These are phyloP conservation scores for Lasiodiplodia hormozganensis DNA, from an alignment of 2,329 filamentous ascomycete genomes.

Conservation along the genomic window DNA sequence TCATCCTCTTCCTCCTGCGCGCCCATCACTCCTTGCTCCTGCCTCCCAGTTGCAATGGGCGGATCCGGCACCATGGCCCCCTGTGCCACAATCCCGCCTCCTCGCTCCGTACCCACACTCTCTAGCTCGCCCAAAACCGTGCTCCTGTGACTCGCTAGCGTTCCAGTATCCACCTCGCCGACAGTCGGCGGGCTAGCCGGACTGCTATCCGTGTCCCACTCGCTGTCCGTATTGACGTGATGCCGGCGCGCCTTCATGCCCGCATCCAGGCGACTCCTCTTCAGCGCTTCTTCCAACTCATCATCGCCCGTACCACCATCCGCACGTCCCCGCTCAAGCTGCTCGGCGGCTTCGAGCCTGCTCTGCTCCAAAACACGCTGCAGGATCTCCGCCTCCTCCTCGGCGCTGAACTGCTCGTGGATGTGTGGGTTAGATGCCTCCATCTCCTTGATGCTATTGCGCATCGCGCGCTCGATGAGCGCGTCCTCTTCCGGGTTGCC, in stretches of 20 bases:
- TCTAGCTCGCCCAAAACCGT: slow-evolving; percentile 36
- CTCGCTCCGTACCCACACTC: slow-evolving; percentile 21
- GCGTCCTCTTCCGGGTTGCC: slow-evolving; percentile 74
- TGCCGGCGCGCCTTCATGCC: slow-evolving; percentile 31
- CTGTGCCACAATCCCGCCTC: not conserved
- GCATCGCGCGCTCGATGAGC: slow-evolving; percentile 74
- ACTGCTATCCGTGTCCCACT: not conserved
- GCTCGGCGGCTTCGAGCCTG: slow-evolving; percentile 50
- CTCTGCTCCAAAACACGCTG: slow-evolving; percentile 59
- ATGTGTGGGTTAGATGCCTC: slow-evolving; percentile 43
- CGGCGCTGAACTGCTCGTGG: slow-evolving; percentile 37
- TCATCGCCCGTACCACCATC: slow-evolving; percentile 39
- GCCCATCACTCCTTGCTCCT: slow-evolving; percentile 38
- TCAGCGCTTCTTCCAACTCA: slow-evolving; percentile 54
- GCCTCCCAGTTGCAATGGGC: slow-evolving; percentile 35
- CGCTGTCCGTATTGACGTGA: not conserved
- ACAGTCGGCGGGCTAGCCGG: slow-evolving; percentile 8
- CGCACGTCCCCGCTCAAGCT: slow-evolving; percentile 5
- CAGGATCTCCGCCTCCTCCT: slow-evolving; percentile 55
- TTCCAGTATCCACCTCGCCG: slow-evolving; percentile 1
- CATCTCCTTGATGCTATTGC: slow-evolving; percentile 71
- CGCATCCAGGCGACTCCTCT: slow-evolving; percentile 52
- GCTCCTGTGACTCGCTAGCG: slow-evolving; percentile 19
- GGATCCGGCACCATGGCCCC: not conserved
- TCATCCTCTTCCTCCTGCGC: slow-evolving; percentile 42